A percentile compares a stretch with the other conserved stretches of the same genome.
Evolutionary conservation across 1,284 basidiomycete genomes (phyloP).

Genomic region (Puccinia horiana): DNA sequence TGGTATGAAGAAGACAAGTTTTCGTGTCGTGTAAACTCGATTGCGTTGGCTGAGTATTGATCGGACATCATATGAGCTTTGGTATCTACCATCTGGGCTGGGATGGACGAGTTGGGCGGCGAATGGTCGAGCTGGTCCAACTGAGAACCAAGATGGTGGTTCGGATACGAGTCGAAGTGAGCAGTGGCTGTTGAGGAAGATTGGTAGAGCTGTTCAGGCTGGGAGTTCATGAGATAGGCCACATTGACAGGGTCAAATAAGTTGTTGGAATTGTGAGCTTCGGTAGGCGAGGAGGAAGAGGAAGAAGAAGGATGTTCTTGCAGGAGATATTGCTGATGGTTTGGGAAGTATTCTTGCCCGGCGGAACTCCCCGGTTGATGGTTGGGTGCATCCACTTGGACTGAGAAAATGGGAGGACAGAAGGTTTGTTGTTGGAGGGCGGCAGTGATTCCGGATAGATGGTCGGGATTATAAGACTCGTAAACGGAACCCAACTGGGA

Average conservation of each 20-base stretch:
- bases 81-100: not conserved
- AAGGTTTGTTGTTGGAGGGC: constrained; percentile 28
- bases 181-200: not conserved
- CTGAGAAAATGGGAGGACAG: constrained; percentile 18
- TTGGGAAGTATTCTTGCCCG: not conserved
- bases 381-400: constrained; percentile 22
- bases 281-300: not conserved
- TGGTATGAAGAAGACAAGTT: not conserved
- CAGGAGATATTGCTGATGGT: not conserved
- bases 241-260: not conserved
- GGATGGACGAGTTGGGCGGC: not conserved
- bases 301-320: not conserved
- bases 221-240: not conserved
- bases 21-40: not conserved
- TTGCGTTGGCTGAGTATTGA: not conserved
- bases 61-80: not conserved
- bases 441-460: constrained; percentile 4
- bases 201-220: not conserved
- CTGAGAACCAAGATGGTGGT: too few relatives aligned
- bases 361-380: not conserved
- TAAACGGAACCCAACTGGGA: not conserved
- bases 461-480: constrained; percentile 11
- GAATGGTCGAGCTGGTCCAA: too few relatives aligned
- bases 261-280: not conserved
- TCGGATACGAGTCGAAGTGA: not conserved